Evolutionary conservation across 257 asterid genomes (phyloP).

Genomic region (Solanum pennellii): DNA sequence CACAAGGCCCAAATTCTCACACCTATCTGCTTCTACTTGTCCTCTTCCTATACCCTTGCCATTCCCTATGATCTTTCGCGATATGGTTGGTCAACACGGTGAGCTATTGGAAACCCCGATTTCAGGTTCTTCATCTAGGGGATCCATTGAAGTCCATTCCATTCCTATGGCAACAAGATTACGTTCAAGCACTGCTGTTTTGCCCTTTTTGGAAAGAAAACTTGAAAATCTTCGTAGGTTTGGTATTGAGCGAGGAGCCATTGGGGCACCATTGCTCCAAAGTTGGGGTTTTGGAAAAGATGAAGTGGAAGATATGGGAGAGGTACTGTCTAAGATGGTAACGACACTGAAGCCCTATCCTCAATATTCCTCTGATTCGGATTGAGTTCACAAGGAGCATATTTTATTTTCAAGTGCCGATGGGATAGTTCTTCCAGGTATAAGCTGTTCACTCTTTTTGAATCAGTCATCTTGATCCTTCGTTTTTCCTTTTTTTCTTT

Average conservation of each 20-base stretch:
- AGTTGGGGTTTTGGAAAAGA: constrained; percentile 80
- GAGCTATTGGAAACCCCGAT: constrained; percentile 40
- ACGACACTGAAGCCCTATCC: constrained; percentile 32
- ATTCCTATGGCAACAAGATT: constrained; percentile 86
- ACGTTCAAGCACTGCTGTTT: constrained; percentile 64
- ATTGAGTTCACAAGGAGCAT: constrained; percentile 16
- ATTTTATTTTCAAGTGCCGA: neutral
- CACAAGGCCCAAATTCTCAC: constrained; percentile 56
- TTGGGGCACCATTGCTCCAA: constrained; percentile 44
- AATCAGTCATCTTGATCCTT: neutral
- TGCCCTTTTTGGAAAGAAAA: constrained; percentile 62
- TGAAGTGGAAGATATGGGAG: constrained; percentile 66
- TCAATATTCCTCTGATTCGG: constrained; percentile 57
- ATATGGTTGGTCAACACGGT: constrained; percentile 50
- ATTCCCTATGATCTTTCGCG: constrained; percentile 68
- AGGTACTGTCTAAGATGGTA: constrained; percentile 61
- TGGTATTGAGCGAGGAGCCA: constrained; percentile 63
- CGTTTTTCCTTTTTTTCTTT: neutral
- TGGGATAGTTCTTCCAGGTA: neutral
- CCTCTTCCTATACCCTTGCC: constrained; percentile 96
- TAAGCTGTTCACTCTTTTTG: neutral
- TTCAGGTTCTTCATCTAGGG: constrained; percentile 32
- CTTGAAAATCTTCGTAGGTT: constrained; percentile 50
- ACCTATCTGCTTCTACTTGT: constrained; percentile 55
- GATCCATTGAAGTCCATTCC: constrained; percentile 76